Conservation (phyloP, 192 early-diverging fungal genomes). For the Phlyctochytrium arcticum region DNA sequence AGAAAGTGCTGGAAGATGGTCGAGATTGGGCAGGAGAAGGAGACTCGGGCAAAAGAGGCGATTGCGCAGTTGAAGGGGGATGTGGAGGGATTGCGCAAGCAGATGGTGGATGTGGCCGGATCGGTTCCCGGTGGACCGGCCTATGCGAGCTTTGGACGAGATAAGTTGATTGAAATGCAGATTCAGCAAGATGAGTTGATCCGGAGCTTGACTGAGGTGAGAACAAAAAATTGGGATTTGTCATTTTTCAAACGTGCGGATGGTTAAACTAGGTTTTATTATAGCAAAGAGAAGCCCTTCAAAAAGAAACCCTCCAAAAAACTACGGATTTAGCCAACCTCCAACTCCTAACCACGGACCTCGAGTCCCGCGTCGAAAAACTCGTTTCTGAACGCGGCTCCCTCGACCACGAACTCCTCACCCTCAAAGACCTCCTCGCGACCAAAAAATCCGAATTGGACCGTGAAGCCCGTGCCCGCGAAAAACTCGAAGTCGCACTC, state of each 20-base stretch:
- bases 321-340: no score
- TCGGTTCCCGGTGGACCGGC: neutral
- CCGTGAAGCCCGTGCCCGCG: constrained; percentile 38
- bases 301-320: constrained; percentile 13
- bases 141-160: constrained; percentile 3
- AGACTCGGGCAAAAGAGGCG: constrained; percentile 38
- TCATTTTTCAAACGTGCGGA: neutral
- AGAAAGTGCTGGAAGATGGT: constrained; percentile 57
- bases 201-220: neutral
- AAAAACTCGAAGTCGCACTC: constrained; percentile 44
- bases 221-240: no score
- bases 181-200: constrained; percentile 43
- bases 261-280: constrained; percentile 35
- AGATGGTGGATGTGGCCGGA: constrained; percentile 13
- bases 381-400: constrained; percentile 26
- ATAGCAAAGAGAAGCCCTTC: constrained; percentile 23
- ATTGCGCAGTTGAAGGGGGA: constrained; percentile 44
- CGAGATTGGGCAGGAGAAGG: constrained; percentile 43
- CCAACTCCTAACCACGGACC: constrained; percentile 30
- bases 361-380: constrained; percentile 16
- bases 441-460: constrained; percentile 52
- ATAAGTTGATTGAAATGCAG: constrained; percentile 42
- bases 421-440: constrained; percentile 48
- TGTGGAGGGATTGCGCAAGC: constrained; percentile 23
- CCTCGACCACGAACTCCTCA: constrained; percentile 39